phyloP scores from a whole-genome alignment of 1,284 basidiomycete species.

The Mycosarcoma mackinlayi region DNA sequence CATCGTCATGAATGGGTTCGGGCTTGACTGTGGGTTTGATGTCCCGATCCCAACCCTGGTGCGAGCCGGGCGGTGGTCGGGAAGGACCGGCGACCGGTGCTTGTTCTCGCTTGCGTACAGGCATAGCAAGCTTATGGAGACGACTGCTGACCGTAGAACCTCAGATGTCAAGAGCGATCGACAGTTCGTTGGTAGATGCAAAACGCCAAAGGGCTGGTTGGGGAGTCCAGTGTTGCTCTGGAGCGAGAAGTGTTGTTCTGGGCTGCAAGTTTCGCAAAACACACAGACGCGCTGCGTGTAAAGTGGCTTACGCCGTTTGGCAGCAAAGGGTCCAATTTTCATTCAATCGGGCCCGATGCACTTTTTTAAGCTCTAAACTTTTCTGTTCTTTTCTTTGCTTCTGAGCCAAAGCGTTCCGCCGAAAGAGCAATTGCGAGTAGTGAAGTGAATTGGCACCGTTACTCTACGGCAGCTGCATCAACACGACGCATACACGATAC shows the following conservation, averaged over 20 bases:
- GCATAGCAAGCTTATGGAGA: slow-evolving; percentile 10
- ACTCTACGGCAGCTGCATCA: background rate
- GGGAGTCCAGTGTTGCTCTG: background rate
- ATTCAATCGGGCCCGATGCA: slow-evolving; percentile 5
- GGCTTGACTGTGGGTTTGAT: slow-evolving; percentile 21
- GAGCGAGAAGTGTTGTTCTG: slow-evolving; percentile 14
- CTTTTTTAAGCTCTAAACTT: background rate
- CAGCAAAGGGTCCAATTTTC: slow-evolving; percentile 3
- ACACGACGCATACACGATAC: too few species aligned
- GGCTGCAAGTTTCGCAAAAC: background rate
- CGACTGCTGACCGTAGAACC: too few species aligned
- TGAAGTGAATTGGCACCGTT: background rate
- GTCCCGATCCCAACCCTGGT: background rate
- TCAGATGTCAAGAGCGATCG: too few species aligned
- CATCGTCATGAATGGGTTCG: slow-evolving; percentile 1
- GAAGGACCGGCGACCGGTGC: background rate
- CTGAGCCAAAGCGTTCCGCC: background rate
- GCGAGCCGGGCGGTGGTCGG: too few species aligned
- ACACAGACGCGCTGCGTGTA: slow-evolving; percentile 7
- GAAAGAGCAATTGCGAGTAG: background rate
- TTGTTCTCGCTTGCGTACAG: slow-evolving; percentile 10
- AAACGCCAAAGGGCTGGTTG: too few species aligned
- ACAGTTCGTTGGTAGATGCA: too few species aligned
- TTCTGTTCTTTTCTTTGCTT: background rate
- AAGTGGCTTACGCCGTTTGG: background rate